These are phyloP conservation scores for Parastagonospora avenae DNA, from an alignment of 2,329 filamentous ascomycete species.

Conservation along the genomic window DNA sequence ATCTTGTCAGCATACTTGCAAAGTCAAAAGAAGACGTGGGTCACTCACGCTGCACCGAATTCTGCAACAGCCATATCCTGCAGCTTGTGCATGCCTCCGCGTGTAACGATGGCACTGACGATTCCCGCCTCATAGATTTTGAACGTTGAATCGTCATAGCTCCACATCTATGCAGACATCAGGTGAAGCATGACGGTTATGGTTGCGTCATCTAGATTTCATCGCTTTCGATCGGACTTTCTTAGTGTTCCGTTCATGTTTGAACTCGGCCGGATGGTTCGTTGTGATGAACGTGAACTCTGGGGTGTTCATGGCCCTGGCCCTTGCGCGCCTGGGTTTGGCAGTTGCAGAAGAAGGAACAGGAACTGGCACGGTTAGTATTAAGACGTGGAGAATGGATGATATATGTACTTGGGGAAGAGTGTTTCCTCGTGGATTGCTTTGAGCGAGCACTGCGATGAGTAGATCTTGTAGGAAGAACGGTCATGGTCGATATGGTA, in stretches of 20 bases:
- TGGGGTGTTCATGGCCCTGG: constrained; percentile 29
- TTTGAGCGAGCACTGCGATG: not conserved
- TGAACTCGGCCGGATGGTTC: constrained; percentile 40
- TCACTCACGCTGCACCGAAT: constrained; percentile 29
- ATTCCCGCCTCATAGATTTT: constrained; percentile 31
- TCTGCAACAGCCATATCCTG: constrained; percentile 22
- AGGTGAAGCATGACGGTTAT: constrained; percentile 38
- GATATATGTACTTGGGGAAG: not conserved
- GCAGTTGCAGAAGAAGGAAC: constrained; percentile 1
- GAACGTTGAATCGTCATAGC: constrained; percentile 33
- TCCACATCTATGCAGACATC: constrained; percentile 38
- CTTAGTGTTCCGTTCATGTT: constrained; percentile 27
- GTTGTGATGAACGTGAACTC: constrained; percentile 40
- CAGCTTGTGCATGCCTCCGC: constrained; percentile 27
- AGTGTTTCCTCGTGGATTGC: not conserved
- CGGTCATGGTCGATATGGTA: not conserved
- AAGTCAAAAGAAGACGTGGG: not conserved
- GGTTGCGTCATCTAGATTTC: constrained; percentile 31
- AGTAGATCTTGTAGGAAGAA: not conserved
- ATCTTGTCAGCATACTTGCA: constrained; percentile 7
- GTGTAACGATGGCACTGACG: constrained; percentile 24
- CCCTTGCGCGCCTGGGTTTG: constrained; percentile 16
- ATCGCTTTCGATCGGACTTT: constrained; percentile 43
- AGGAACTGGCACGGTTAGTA: too few species aligned
- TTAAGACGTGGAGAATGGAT: too few species aligned